These are phyloP conservation scores for Macrocystidia cucumis DNA, from an alignment of 1,284 basidiomycete genomes.

Conservation along the genomic window DNA sequence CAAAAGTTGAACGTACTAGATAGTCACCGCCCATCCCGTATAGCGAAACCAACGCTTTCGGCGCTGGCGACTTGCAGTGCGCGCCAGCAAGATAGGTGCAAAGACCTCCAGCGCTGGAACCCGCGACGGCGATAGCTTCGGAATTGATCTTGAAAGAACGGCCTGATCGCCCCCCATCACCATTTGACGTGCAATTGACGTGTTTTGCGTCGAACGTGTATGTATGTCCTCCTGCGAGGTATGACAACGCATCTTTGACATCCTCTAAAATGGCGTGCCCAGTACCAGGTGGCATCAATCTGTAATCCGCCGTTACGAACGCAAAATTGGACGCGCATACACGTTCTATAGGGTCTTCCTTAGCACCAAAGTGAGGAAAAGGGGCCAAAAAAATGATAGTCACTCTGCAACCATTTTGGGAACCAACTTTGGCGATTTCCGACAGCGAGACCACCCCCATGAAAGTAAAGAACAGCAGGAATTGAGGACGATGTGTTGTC, in stretches of 20 bases:
- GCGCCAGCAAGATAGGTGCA: conserved; percentile 55
- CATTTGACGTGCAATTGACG: too few species aligned
- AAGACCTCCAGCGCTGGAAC: conserved; percentile 55
- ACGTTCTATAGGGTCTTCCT: too few species aligned
- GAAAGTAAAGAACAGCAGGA: conserved; percentile 52
- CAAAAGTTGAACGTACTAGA: conserved; percentile 29
- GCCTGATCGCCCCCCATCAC: too few species aligned
- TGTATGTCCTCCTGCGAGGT: conserved; percentile 20
- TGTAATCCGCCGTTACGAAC: conserved; percentile 57
- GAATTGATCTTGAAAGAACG: conserved; percentile 29
- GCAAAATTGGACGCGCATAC: conserved; percentile 34
- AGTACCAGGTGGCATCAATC: conserved; percentile 47
- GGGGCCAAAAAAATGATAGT: too few species aligned
- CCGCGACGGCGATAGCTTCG: conserved; percentile 41
- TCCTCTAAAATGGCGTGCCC: conserved; percentile 51
- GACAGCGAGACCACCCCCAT: conserved; percentile 54
- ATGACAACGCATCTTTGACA: conserved; percentile 44
- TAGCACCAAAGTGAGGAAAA: too few species aligned
- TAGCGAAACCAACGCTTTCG: conserved; percentile 44
- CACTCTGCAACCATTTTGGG: conserved; percentile 52
- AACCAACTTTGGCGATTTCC: conserved; percentile 54
- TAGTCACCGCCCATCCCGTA: conserved; percentile 60
- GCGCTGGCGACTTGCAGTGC: conserved; percentile 39
- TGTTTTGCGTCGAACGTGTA: background rate
- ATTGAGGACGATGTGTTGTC: conserved; percentile 8